These are phyloP conservation scores for Umbelopsis ramanniana DNA, from an alignment of 192 early-diverging fungal species.

Conservation along the genomic window DNA sequence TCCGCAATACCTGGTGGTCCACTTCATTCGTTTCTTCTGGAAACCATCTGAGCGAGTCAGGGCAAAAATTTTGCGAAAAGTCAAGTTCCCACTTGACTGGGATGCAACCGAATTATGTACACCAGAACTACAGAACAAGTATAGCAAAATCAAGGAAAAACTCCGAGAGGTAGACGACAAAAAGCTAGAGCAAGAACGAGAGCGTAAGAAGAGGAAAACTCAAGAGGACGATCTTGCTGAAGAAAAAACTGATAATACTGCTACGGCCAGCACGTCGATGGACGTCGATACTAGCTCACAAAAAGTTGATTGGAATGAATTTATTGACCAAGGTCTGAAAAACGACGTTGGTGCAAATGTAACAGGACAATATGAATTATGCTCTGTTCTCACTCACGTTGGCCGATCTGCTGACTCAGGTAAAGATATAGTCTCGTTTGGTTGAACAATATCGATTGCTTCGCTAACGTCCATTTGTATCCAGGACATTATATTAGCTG, in stretches of 20 bases:
- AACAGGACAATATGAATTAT: conserved; percentile 90
- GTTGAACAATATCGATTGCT: background rate
- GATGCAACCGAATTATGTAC: conserved; percentile 90
- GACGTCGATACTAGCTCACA: conserved; percentile 20
- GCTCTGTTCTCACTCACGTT: conserved; percentile 93
- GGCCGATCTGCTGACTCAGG: conserved; percentile 95
- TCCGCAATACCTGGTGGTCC: conserved; percentile 86
- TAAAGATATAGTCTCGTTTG: conserved; percentile 26
- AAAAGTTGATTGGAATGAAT: conserved; percentile 43
- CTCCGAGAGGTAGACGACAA: conserved; percentile 79
- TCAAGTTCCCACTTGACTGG: conserved; percentile 92
- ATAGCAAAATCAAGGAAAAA: conserved; percentile 62
- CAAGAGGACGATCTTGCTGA: conserved; percentile 17
- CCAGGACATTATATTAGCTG: conserved; percentile 89
- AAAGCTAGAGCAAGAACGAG: conserved; percentile 54
- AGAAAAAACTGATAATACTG: conserved; percentile 37
- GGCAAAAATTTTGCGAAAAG: conserved; percentile 94
- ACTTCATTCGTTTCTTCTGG: conserved; percentile 98
- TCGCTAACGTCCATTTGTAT: background rate
- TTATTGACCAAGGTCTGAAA: conserved; percentile 71
- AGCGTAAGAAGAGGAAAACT: conserved; percentile 45
- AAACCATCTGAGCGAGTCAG: conserved; percentile 76
- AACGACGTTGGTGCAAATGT: conserved; percentile 86
- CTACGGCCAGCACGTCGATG: conserved; percentile 23
- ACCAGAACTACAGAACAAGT: conserved; percentile 76